Base-by-base conservation (phyloP, 2,329 filamentous ascomycete species). In the Juglanconis juglandina region DNA sequence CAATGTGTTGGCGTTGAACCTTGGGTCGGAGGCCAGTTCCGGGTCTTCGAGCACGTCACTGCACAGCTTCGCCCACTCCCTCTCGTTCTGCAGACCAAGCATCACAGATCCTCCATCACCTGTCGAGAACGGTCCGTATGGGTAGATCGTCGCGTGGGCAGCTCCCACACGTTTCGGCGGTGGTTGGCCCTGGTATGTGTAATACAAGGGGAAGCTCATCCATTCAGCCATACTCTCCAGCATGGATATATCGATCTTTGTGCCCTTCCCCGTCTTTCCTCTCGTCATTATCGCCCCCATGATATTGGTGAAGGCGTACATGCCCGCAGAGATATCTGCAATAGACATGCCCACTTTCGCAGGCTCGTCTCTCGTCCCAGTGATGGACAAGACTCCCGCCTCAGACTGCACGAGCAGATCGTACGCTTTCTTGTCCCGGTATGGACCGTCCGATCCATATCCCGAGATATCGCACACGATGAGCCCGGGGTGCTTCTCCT, bases 171-270 rank as follows among this genome's bases (percentile, higher is more conserved):
- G 74, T 1, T 69, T 68, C 0, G 81, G 81, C 0, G 74, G 71
- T 0, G 75, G 63, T 3, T 78, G 76, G 3, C 74, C 76, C 2
- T 81, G 69, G 62, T 75, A 81, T 0, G 81, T 71, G 61, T 85
- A 85, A 65, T 85, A 82, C 65, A 83, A 68, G 0, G 81, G 82
- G 52, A 84, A 85, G 0, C 72, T 72, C 82, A 85, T 85, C 82
- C 83, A 85, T 65, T 85, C 82, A 0, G 78, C 74, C 81, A 85
- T 82, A 52, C 77, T 77, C 66, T 85, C 82, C 7, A 85, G 71
- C 82, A 85, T 85, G 1, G 80, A 82, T 14, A 85, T 79, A 48
- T 85, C 82, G 24, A 85, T 74, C 17, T 76, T 73, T 37, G 75
- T 77, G 0, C 82, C 82, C 35, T 71, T 70, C 0, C 80, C 79